Evolutionary conservation across 2,329 filamentous ascomycete genomes (phyloP), one percentile per base, ranked within the genome.

Genomic region (Aspergillus aculeatus): DNA sequence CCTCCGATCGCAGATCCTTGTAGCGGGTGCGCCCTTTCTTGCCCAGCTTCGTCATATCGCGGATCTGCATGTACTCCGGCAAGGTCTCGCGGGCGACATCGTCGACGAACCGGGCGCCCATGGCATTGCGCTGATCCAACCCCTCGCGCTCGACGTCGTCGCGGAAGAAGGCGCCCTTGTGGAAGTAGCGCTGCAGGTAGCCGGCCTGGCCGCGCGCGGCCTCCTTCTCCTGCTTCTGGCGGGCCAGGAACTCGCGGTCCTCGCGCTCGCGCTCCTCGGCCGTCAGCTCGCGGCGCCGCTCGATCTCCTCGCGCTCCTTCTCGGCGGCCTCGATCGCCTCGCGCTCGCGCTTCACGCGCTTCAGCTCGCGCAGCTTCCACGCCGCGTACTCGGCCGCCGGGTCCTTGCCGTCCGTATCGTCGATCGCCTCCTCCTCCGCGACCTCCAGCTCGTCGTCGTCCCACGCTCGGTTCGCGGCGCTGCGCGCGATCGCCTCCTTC

Each of bases 121-220:
- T 96, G 65, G 97, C 83, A 71, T 97, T 91, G 50, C 95, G 83
- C 71, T 88, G 84, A 64, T 90, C 87, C 50, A 97, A 80, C 0
- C 91, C 91, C 63, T 90, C 86, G 16, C 86, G 86, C 67, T 88
- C 86, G 54, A 88, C 83, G 68, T 96, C 90, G 55, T 93, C 91
- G 66, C 89, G 90, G 81, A 91, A 98, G 80, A 98, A 99, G 16
- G 95, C 95, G 52, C 95, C 95, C 78, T 93, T 94, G 82, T 99
- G 95, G 77, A 91, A 93, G 79, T 98, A 99, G 73, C 93, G 92
- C 72, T 97, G 93, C 90, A 98, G 91, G 75, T 87, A 97, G 2
- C 85, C 85, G 83, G 95, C 91, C 77, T 94, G 89, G 56, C 92
- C 92, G 62, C 89, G 88, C 54, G 82, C 77, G 62, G 90, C 87